A percentile compares a stretch with the other conserved stretches of the same genome.
phyloP scores from a whole-genome alignment of 306 rosid species.

The Trichosanthes cucumerina region DNA sequence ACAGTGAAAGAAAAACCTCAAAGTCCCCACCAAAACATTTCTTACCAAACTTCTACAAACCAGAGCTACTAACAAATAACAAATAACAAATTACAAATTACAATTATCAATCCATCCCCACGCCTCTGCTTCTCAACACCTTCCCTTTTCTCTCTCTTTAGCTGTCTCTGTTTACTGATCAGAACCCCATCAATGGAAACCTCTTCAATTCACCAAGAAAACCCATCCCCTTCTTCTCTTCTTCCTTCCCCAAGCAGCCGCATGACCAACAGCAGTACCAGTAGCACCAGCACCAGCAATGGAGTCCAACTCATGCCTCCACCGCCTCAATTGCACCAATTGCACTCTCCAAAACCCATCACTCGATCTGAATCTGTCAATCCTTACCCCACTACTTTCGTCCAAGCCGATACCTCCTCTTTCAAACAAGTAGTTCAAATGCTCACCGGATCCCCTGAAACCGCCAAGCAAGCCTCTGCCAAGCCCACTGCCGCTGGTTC shows the following conservation, averaged over 20 bases:
- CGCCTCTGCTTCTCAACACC: background rate
- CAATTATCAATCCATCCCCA: conserved; percentile 10
- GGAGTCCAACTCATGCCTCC: conserved; percentile 16
- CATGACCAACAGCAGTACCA: conserved; percentile 14
- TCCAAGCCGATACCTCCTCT: conserved; percentile 78
- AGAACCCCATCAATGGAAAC: conserved; percentile 40
- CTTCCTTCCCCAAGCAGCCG: conserved; percentile 27
- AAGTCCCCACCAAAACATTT: conserved; percentile 31
- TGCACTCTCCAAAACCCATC: conserved; percentile 42
- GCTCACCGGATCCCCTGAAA: conserved; percentile 92
- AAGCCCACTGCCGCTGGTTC: background rate
- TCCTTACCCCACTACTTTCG: conserved; percentile 95
- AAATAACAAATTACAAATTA: no score
- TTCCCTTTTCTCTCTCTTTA: background rate
- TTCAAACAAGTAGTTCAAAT: conserved; percentile 95
- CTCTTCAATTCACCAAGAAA: conserved; percentile 25
- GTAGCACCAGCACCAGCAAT: conserved; percentile 22
- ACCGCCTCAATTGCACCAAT: conserved; percentile 9
- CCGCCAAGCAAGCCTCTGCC: conserved; percentile 44
- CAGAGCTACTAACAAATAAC: background rate
- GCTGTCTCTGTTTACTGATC: background rate
- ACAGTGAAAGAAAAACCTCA: background rate
- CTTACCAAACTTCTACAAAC: conserved; percentile 39
- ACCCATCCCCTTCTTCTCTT: background rate
- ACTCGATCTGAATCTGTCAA: conserved; percentile 78